These are phyloP conservation scores for Magnusiomyces suaveolens DNA, from an alignment of 1,139 yeast species.

Conservation along the genomic window DNA sequence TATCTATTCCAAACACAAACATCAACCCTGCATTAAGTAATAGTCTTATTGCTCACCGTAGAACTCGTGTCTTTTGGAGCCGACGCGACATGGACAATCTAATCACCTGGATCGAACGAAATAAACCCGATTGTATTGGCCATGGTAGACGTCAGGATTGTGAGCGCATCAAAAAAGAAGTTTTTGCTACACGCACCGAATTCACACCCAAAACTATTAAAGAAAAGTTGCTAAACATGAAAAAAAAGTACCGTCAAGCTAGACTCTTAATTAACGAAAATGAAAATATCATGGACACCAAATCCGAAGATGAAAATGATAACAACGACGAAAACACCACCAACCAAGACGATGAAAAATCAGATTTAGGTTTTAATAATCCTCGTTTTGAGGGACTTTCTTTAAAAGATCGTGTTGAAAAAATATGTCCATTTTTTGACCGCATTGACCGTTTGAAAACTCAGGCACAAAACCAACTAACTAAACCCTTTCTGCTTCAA, in stretches of 20 bases:
- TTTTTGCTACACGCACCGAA: conserved; percentile 11
- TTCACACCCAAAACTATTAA: conserved; percentile 15
- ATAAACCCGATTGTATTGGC: conserved; percentile 15
- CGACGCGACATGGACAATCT: conserved; percentile 15
- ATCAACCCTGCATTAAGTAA: not conserved
- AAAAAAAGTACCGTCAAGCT: conserved; percentile 14
- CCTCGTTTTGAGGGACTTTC: conserved; percentile 5
- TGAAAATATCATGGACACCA: not conserved
- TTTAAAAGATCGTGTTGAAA: conserved; percentile 7
- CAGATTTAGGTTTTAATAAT: not conserved
- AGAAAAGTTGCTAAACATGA: conserved; percentile 15
- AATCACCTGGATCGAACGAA: conserved; percentile 12
- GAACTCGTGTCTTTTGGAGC: conserved; percentile 16
- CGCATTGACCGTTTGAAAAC: conserved; percentile 11
- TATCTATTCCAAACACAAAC: not conserved
- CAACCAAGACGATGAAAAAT: not conserved
- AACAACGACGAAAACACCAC: not conserved
- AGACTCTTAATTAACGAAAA: conserved; percentile 7
- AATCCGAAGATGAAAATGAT: not conserved
- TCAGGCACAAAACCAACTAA: not conserved
- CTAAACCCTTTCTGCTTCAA: not conserved
- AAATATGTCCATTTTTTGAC: conserved; percentile 14
- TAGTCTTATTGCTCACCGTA: conserved; percentile 1
- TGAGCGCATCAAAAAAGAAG: conserved; percentile 13
- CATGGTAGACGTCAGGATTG: conserved; percentile 16